A percentile compares a stretch with the other conserved stretches of the same genome.
Evolutionary conservation across 2,329 filamentous ascomycete genomes (phyloP).

Genomic region (Calonectria hawksworthii): DNA sequence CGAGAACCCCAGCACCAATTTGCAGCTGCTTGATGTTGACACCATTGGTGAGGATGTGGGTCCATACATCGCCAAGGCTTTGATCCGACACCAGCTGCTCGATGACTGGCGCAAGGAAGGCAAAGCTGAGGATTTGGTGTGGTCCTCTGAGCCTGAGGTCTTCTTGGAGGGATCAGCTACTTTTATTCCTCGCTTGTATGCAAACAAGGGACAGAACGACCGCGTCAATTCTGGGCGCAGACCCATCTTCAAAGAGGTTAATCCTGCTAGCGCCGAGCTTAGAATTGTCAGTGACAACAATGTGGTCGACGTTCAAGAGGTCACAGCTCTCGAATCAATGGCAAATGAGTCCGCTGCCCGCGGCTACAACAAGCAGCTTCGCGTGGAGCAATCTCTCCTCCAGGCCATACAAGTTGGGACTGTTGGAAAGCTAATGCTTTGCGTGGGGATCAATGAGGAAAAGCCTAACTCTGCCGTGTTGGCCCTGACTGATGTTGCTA

Average conservation of each 20-base stretch:
- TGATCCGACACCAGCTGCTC: background rate
- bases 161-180: background rate
- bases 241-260: background rate
- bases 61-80: background rate
- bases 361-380: background rate
- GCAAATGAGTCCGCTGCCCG: background rate
- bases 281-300: background rate
- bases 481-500: background rate
- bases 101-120: background rate
- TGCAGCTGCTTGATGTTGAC: constrained; percentile 18
- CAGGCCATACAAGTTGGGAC: background rate
- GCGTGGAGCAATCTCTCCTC: background rate
- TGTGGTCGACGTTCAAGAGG: background rate
- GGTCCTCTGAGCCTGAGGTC: background rate
- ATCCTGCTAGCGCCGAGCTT: background rate
- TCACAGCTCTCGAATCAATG: background rate
- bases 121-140: background rate
- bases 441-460: background rate
- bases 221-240: background rate
- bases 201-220: background rate
- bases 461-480: background rate
- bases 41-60: background rate
- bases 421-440: background rate
- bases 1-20: constrained; percentile 8
- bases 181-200: constrained; percentile 1